A percentile compares a stretch with the other conserved stretches of the same genome.
Evolutionary conservation across 2,329 filamentous ascomycete genomes (phyloP).

Genomic region (Calonectria henricotiae): DNA sequence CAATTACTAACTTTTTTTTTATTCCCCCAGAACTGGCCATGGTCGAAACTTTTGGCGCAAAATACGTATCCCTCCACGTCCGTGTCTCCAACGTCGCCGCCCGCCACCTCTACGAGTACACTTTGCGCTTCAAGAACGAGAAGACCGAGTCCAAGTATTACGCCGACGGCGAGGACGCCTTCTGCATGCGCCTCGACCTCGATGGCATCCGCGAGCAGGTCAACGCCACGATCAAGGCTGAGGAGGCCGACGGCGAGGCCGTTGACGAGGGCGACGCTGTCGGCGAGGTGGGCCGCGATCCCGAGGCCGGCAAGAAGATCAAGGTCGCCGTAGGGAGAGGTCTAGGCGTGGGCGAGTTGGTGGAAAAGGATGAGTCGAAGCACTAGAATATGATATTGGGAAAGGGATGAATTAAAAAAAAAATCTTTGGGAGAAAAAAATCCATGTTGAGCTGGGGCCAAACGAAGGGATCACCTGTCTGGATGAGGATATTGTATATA

Average conservation of each 20-base stretch:
- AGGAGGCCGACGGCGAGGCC: conserved; percentile 59
- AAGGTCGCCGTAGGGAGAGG: conserved; percentile 89
- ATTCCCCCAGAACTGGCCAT: conserved; percentile 84
- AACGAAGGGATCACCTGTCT: conserved; percentile 1
- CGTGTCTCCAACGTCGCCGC: conserved; percentile 94
- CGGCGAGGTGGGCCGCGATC: conserved; percentile 75
- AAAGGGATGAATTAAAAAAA: conserved; percentile 2
- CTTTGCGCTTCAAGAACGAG: conserved; percentile 89
- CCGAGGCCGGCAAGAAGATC: conserved; percentile 64
- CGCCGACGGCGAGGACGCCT: conserved; percentile 97
- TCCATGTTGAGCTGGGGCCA: not conserved
- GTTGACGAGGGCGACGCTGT: conserved; percentile 80
- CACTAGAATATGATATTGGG: conserved; percentile 38
- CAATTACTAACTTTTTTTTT: not conserved
- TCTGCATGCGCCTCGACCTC: conserved; percentile 92
- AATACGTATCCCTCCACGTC: conserved; percentile 96
- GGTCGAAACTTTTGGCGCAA: conserved; percentile 93
- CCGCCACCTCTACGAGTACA: conserved; percentile 92
- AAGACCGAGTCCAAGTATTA: conserved; percentile 94
- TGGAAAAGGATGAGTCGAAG: conserved; percentile 78
- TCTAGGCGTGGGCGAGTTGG: conserved; percentile 84
- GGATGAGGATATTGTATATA: conserved; percentile 12
- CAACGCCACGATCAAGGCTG: conserved; percentile 57
- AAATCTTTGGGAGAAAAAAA: not conserved
- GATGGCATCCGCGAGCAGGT: conserved; percentile 70